Conservation (phyloP, 352 stramenopile genomes). For the Phytophthora pini region DNA sequence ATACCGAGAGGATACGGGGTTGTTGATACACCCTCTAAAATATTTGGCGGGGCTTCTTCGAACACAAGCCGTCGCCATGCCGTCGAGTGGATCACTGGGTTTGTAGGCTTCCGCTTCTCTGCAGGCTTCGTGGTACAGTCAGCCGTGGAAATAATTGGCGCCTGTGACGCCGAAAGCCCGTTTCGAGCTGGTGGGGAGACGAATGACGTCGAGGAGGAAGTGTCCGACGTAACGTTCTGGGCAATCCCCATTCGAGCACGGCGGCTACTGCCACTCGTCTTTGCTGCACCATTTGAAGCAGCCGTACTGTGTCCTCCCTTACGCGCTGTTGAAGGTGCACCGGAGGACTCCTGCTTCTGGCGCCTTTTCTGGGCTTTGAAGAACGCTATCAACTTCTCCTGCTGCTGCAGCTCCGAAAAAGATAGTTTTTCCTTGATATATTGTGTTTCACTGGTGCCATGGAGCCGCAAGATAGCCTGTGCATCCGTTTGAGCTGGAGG, state of each 20-base stretch:
- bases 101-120: slow-evolving; percentile 14
- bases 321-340: slow-evolving; percentile 7
- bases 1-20: slow-evolving; percentile 36
- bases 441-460: slow-evolving; percentile 25
- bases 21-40: slow-evolving; percentile 30
- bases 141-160: slow-evolving; percentile 13
- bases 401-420: slow-evolving; percentile 53
- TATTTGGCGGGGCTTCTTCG: slow-evolving; percentile 38
- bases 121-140: slow-evolving; percentile 1
- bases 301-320: slow-evolving; percentile 16
- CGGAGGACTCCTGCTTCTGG: background rate
- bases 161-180: slow-evolving; percentile 24
- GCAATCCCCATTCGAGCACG: slow-evolving; percentile 32
- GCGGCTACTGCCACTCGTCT: slow-evolving; percentile 16
- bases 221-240: slow-evolving; percentile 4
- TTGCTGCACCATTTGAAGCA: slow-evolving; percentile 7
- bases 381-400: slow-evolving; percentile 50
- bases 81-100: slow-evolving; percentile 46
- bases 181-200: slow-evolving; percentile 30
- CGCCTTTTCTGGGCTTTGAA: slow-evolving; percentile 50
- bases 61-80: slow-evolving; percentile 47
- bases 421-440: slow-evolving; percentile 51
- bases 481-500: slow-evolving; percentile 3
- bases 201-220: slow-evolving; percentile 20
- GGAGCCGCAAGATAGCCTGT: slow-evolving; percentile 1